Evolutionary conservation across 78 protist genomes (phyloP), one percentile per base, ranked within the genome.

Genomic region (Dictyostelium capitatum): DNA sequence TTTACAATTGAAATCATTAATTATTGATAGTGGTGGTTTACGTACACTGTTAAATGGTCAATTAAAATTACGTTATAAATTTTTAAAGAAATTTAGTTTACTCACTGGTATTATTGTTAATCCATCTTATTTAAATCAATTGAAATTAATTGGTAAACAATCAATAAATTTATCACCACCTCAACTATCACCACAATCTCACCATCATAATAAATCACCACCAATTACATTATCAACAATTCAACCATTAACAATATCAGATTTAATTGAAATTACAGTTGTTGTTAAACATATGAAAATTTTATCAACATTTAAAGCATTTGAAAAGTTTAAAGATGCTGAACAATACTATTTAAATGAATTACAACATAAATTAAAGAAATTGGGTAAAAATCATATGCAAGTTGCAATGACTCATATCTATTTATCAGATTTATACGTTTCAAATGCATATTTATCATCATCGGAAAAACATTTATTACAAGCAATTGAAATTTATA

Each of bases 251-350:
- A 77, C 15, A 1, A 9, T 56, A 12, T 51, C 65, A 2, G 93
- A 87, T 64, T 75, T 87, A 23, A 47, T 20, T 1, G 79, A 75
- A 57, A 78, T 87, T 19, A 41, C n/a, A 10, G 67, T 87, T 59
- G 65, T 82, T 9, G 84, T 87, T 30, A 87, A 87, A 64, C 93
- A 87, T n/a, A 87, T 87, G 93, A 56, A 77, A 15, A 82, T 87
- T 0, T 53, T 72, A 0, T 77, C 93, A 9, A 72, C 70, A 0
- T 87, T 87, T 72, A 87, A 87, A 37, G 73, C 84, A 1, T 87
- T 77, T 87, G 93, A 77, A 23, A 53, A 87, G 19, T 87, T 77
- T 51, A 47, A 41, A 0, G 93, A 87, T 20, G 93, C 93, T 6
- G 93, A 87, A 47, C 28, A 41, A 37, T 87, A 87, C n/a, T 87